A percentile compares a stretch with the other conserved stretches of the same genome.
phyloP scores from a whole-genome alignment of 2,329 filamentous ascomycete species.

The Colletotrichum sp. region DNA sequence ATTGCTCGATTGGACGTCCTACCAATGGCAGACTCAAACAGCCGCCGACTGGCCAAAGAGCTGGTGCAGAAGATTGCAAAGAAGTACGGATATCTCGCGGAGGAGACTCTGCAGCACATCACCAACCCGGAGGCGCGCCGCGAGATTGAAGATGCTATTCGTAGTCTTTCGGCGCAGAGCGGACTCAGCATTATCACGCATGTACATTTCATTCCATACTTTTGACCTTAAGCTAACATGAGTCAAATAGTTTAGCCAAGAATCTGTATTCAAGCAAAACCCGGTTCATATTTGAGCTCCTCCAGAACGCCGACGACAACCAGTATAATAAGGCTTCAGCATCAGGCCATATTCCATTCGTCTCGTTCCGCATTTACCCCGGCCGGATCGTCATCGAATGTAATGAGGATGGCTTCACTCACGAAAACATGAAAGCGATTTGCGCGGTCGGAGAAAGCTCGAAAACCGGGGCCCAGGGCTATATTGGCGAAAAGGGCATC shows the following conservation, averaged over 20 bases:
- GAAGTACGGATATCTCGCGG: neutral
- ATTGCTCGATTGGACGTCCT: too few relatives aligned
- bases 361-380: slow-evolving; percentile 29
- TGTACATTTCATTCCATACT: accelerated
- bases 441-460: slow-evolving; percentile 51
- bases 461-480: slow-evolving; percentile 43
- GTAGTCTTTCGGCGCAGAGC: accelerated
- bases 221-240: neutral
- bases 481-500: slow-evolving; percentile 57
- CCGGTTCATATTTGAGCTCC: slow-evolving; percentile 55
- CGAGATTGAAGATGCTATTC: neutral
- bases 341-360: slow-evolving; percentile 38
- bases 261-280: neutral
- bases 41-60: neutral
- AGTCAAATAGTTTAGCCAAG: neutral
- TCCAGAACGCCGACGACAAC: slow-evolving; percentile 62
- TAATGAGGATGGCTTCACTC: slow-evolving; percentile 53
- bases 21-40: too few relatives aligned
- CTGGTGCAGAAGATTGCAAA: neutral
- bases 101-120: neutral
- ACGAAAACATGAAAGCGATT: slow-evolving; percentile 47
- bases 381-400: slow-evolving; percentile 49
- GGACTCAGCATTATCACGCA: neutral
- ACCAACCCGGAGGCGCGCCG: neutral
- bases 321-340: slow-evolving; percentile 29